Base-by-base conservation (phyloP, 768 basidiomycete species). In the Rubroboletus pulcherrimus region DNA sequence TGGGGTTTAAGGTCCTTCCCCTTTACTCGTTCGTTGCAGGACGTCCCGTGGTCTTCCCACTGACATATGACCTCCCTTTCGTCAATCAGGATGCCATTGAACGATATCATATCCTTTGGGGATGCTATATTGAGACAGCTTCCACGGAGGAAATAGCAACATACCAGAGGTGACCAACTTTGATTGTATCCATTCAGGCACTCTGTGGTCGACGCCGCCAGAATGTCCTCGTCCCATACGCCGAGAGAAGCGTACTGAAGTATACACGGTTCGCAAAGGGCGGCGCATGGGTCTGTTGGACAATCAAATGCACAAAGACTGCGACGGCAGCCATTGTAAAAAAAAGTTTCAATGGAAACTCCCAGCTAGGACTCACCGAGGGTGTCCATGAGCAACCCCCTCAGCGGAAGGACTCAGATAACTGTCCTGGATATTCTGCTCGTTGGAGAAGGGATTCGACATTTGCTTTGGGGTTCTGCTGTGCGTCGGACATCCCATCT, bases 21-120 rank as follows among this genome's bases (percentile, higher is more conserved):
- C 30, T 46, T 53, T 10, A 59, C 57, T 31, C 9, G 21, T 1
- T 59, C 40, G 4, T 41, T 43, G 50, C 57, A 58, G 33, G 31
- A 2, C 11, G 44, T 40, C 38, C 4, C 14, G 21, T 14, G 17
- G 7, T 52, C 44, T 4, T 24, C 34, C 57, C 57, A 58, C 7
- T 37, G 45, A 29, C 57, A 58, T 30, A 29, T 15, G 17, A 58
- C 29, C 21, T 42, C 57, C 2, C 17, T 15, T 26, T 42, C 30
- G 10, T 45, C 57, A 11, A 44, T 17, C 15, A 43, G 14, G 37
- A 7, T 7, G 1, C 29, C 17, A 7, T 53, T 42, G 11, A 52
- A 59, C 2, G 24, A 2, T 12, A 41, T 59, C 30, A 37, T 53
- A 43, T 59, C 57, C 57, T 53, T 37, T 3, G 1, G 3, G 5